Base-by-base conservation (phyloP, 140 eudicot species). In the Senecio squalidus region DNA sequence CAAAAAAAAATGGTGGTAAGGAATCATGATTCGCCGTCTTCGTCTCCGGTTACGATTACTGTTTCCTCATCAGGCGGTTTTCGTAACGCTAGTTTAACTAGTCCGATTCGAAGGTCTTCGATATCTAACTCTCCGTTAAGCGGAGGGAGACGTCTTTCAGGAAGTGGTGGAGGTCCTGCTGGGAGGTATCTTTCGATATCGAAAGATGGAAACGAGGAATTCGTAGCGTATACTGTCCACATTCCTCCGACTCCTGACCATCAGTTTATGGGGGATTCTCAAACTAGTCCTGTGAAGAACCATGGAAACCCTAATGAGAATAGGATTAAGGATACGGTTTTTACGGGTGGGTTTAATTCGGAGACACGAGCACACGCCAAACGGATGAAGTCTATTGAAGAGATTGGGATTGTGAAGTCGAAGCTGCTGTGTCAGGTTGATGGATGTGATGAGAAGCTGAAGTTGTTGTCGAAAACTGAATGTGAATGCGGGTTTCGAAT, bases 21-120 rank as follows among this genome's bases (percentile, higher is more conserved):
- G 78, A 80, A 68, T 49, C 73, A 33, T 17, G 73, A 90, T 47
- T 83, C 93, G 25, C 76, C 87, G 29, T 39, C 82, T 0, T 73
- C 96, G 8, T 88, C 97, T 52, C 99, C 99, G 71, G 96, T 84
- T 82, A 92, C 81, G 3, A 88, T 92, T 47, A 82, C 96, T 1
- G 95, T 92, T 16, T 77, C 95, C 16, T 75, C 98, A 16, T 70
- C 94, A 13, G 84, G 87, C n/a, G 93, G 86, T 1, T 70, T 70
- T 17, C 83, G 84, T 5, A 79, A 69, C 20, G 41, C 27, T 5
- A 84, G 83, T 0, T 49, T 92, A 4, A 75, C 96, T 0, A 92
- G 99, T 58, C 99, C 99, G 4, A 54, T 78, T 6, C 71, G 69
- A 1, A 83, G 96, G n/a, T 71, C 56, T 64, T 86, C 97, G 7